A percentile compares a stretch with the other conserved stretches of the same genome.
These are phyloP conservation scores for Podochytrium sp. DNA, from an alignment of 192 early-diverging fungal species.

Conservation along the genomic window DNA sequence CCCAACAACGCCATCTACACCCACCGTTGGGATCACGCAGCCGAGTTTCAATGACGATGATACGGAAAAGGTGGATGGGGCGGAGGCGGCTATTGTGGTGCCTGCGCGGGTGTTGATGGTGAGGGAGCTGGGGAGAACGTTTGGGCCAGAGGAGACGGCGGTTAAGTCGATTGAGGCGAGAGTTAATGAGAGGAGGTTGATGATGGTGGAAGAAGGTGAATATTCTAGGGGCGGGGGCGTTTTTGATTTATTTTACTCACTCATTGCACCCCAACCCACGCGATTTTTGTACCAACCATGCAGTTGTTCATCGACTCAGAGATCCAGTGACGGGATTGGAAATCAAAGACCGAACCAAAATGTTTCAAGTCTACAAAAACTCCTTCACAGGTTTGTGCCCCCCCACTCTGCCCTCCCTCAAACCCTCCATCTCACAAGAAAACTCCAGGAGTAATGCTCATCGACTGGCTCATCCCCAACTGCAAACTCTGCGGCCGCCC, in stretches of 20 bases:
- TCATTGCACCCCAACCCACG: no score
- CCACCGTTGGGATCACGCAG: constrained; percentile 9
- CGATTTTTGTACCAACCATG: no score
- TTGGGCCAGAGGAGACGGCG: constrained; percentile 18
- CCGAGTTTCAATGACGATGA: constrained; percentile 13
- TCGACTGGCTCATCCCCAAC: constrained; percentile 44
- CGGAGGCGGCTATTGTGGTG: constrained; percentile 7
- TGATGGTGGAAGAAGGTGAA: constrained; percentile 21
- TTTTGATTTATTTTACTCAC: no score
- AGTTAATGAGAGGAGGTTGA: constrained; percentile 15
- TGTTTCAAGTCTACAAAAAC: constrained; percentile 43
- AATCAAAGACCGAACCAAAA: constrained; percentile 39
- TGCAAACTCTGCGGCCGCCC: constrained; percentile 40
- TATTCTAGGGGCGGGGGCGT: no score
- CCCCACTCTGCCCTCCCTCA: not conserved
- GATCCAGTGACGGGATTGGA: constrained; percentile 41
- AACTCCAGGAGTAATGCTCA: constrained; percentile 31
- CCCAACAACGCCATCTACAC: not conserved
- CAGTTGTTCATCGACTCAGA: constrained; percentile 32
- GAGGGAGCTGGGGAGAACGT: constrained; percentile 17
- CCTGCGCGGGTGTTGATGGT: not conserved
- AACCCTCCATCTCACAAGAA: not conserved
- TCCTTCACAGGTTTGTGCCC: constrained; percentile 35
- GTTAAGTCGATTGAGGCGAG: constrained; percentile 18
- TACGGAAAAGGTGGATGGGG: not conserved